Percentiles rank a stretch among this genome's conserved stretches.
Evolutionary conservation across 352 stramenopile species (phyloP).

Genomic region (Pythium sp.): DNA sequence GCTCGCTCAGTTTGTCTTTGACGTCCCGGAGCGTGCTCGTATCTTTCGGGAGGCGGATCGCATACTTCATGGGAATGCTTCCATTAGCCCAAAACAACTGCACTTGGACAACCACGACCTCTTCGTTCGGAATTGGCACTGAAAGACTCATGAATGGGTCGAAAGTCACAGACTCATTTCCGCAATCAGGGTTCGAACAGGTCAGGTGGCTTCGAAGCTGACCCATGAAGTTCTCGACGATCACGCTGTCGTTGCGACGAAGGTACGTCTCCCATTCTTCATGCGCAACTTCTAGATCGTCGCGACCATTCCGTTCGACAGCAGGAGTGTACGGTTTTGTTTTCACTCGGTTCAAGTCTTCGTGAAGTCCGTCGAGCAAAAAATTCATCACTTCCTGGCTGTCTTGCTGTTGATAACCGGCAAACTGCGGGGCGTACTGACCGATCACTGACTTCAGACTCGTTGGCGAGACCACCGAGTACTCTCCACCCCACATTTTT

Average conservation of each 20-base stretch:
- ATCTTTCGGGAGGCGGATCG: constrained; percentile 52
- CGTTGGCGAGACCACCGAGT: constrained; percentile 71
- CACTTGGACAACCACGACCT: constrained; percentile 48
- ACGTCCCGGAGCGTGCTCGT: constrained; percentile 48
- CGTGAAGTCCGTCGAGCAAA: constrained; percentile 89
- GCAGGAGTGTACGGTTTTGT: constrained; percentile 76
- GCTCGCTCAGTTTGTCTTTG: constrained; percentile 52
- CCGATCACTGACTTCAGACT: constrained; percentile 84
- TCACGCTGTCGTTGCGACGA: constrained; percentile 89
- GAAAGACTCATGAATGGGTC: constrained; percentile 90
- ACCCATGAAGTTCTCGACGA: constrained; percentile 90
- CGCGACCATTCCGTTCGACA: constrained; percentile 69
- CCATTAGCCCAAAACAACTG: constrained; percentile 77
- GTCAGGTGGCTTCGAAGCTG: constrained; percentile 87
- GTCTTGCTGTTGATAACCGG: constrained; percentile 89
- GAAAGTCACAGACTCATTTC: constrained; percentile 83
- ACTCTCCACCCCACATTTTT: constrained; percentile 94
- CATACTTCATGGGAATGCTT: constrained; percentile 74
- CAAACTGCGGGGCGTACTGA: constrained; percentile 86
- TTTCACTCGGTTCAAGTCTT: constrained; percentile 89
- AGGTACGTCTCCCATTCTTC: constrained; percentile 88
- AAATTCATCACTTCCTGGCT: constrained; percentile 93
- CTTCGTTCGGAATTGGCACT: constrained; percentile 80
- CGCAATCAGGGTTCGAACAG: constrained; percentile 73
- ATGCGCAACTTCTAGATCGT: constrained; percentile 57